Evolutionary conservation across 495 filamentous ascomycete genomes (phyloP).

Genomic region (Lentithecium fluviatile): DNA sequence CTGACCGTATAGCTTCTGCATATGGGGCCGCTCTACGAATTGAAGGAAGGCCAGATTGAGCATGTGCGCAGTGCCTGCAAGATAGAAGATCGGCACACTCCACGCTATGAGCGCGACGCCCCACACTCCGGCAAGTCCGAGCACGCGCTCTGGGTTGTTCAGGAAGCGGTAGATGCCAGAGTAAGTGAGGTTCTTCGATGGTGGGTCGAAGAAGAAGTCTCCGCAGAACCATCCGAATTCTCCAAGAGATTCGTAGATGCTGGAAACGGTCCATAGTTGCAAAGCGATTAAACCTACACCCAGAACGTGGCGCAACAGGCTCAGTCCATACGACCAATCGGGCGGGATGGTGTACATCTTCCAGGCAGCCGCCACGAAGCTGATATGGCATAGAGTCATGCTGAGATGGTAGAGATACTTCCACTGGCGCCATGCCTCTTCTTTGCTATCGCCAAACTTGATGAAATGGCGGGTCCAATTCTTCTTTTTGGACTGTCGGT

Average conservation of each 20-base stretch:
- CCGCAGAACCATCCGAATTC: constrained; percentile 99
- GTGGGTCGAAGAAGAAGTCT: constrained; percentile 90
- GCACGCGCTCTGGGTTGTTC: constrained; percentile 93
- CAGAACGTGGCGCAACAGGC: constrained; percentile 80
- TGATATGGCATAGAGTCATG: constrained; percentile 81
- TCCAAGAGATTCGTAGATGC: constrained; percentile 93
- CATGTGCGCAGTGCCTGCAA: constrained; percentile 82
- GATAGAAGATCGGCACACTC: constrained; percentile 75
- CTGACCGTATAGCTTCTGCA: constrained; percentile 94
- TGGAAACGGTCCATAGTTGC: constrained; percentile 88
- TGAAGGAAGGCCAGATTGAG: constrained; percentile 85
- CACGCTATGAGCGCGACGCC: constrained; percentile 89
- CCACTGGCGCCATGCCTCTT: constrained; percentile 97
- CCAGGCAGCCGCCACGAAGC: constrained; percentile 88
- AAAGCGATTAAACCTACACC: constrained; percentile 77
- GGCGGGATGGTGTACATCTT: constrained; percentile 88
- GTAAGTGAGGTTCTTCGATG: constrained; percentile 79
- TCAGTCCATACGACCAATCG: constrained; percentile 81
- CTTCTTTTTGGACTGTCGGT: constrained; percentile 82
- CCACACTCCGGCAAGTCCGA: constrained; percentile 95
- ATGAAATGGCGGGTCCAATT: constrained; percentile 95
- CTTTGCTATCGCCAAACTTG: constrained; percentile 86
- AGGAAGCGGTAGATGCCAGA: constrained; percentile 96
- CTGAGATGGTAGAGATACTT: constrained; percentile 93
- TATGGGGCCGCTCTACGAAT: constrained; percentile 92